phyloP scores from a whole-genome alignment of 2,329 filamentous ascomycete genomes.

The Fusarium ambrosium region DNA sequence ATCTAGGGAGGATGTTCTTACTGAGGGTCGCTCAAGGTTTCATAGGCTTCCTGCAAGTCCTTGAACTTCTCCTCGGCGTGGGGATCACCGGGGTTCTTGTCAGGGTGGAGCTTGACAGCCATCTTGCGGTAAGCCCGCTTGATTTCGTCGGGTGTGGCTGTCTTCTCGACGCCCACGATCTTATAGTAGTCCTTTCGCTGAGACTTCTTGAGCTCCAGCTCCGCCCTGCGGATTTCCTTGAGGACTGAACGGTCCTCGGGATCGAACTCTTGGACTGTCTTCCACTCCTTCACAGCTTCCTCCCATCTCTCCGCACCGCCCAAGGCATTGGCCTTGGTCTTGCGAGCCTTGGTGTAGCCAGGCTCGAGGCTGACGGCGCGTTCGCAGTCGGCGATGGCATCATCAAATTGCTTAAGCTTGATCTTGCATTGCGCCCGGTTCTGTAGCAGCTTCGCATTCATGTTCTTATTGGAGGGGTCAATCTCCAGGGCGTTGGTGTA shows the following conservation, averaged over 20 bases:
- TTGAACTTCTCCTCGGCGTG: conserved; percentile 94
- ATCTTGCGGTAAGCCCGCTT: conserved; percentile 98
- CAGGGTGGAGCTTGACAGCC: conserved; percentile 93
- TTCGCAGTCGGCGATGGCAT: conserved; percentile 88
- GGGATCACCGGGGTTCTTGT: conserved; percentile 94
- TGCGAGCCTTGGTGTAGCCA: conserved; percentile 88
- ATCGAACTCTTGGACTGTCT: conserved; percentile 85
- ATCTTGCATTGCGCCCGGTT: conserved; percentile 90
- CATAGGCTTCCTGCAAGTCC: conserved; percentile 97
- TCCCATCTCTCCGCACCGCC: conserved; percentile 92
- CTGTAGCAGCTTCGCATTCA: conserved; percentile 93
- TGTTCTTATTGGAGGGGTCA: conserved; percentile 89
- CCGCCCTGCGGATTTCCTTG: conserved; percentile 89
- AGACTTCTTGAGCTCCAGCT: conserved; percentile 97
- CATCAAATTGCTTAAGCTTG: conserved; percentile 85
- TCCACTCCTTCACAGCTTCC: conserved; percentile 89
- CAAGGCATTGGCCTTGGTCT: conserved; percentile 92
- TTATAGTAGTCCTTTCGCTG: conserved; percentile 99
- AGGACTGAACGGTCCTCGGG: conserved; percentile 84
- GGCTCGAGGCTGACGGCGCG: conserved; percentile 86
- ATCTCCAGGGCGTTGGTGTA: conserved; percentile 88
- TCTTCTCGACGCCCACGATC: conserved; percentile 90
- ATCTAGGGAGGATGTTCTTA: conserved; percentile 63
- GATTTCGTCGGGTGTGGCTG: conserved; percentile 85
- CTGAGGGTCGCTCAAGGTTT: conserved; percentile 93